Evolutionary conservation across 768 basidiomycete genomes (phyloP).

Genomic region (Russula brevipes): DNA sequence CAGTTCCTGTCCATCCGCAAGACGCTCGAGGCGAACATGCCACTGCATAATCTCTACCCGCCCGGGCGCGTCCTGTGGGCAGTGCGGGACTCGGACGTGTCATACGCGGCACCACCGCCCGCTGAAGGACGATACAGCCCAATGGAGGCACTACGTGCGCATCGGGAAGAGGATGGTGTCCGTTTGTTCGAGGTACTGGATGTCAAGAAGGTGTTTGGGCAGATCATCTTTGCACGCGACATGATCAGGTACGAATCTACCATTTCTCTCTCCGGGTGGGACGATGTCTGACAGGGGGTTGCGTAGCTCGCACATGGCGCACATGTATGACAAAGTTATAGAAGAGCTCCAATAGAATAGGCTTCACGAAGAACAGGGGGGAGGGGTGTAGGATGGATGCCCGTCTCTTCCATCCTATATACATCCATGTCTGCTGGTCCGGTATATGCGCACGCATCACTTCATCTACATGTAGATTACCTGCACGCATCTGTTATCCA

Average conservation of each 20-base stretch:
- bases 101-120: constrained; percentile 42
- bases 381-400: not conserved
- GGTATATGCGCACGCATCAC: not conserved
- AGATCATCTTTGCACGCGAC: constrained; percentile 75
- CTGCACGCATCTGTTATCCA: not conserved
- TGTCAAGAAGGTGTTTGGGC: constrained; percentile 70
- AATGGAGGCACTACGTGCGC: constrained; percentile 22
- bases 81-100: constrained; percentile 65
- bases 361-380: not conserved
- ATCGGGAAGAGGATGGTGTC: constrained; percentile 44
- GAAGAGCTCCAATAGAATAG: constrained; percentile 46
- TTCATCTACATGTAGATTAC: not conserved
- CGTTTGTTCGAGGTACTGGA: constrained; percentile 75
- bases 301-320: constrained; percentile 66
- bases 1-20: constrained; percentile 78
- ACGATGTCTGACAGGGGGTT: not conserved
- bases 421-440: not conserved
- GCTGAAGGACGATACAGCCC: constrained; percentile 26
- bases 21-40: constrained; percentile 82
- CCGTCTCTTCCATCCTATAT: not conserved
- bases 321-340: constrained; percentile 72
- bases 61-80: constrained; percentile 79
- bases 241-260: constrained; percentile 64
- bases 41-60: constrained; percentile 63
- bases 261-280: not conserved